Base-by-base conservation (phyloP, 306 rosid genomes). In the Corylus heterophylla region DNA sequence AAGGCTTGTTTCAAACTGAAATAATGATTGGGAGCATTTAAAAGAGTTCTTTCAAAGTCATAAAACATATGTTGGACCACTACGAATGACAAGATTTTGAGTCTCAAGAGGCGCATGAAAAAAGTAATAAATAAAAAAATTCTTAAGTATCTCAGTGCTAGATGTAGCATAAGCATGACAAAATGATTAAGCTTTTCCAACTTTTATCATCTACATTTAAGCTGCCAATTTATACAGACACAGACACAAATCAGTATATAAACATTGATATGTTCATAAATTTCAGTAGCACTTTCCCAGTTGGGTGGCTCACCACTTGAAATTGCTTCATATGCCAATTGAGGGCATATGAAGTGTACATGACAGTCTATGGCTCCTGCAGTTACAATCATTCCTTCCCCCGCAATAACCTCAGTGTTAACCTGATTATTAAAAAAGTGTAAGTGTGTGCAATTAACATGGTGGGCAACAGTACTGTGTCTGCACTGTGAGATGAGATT, bases 341-440 rank as follows among this genome's bases (percentile, higher is more conserved):
- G 99, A 62, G 99, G 98, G 88, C 99, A 91, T 82, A 90, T 91
- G 81, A 86, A 93, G 82, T 95, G 99, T 70, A 95, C 99, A 79
- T 95, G 99, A 82, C 94, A 93, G 75, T 95, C 99, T 75, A 93
- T 86, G 54, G 88, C 99, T 49, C 99, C 99, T 29, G 99, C 97
- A 74, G 99, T 95, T 78, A 95, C 73, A 71, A 95, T 81, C 79
- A 89, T 77, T 62, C 98, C 96, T 89, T 93, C 98, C 69, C 92
- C 97, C 7, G 96, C 92, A 81, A 95, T 91, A 80, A 89, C 98
- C 89, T 95, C 99, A 31, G 98, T 93, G 87, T 83, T 88, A n/a
- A 86, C 96, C 99, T 95, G 77, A 42, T 79, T 48, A 86, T 52
- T 72, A 66, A 72, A 52, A 82, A 47, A 29, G 83, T 22, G 44